These are phyloP conservation scores for Erythrophleum fordii DNA, from an alignment of 306 rosid species.

Conservation along the genomic window DNA sequence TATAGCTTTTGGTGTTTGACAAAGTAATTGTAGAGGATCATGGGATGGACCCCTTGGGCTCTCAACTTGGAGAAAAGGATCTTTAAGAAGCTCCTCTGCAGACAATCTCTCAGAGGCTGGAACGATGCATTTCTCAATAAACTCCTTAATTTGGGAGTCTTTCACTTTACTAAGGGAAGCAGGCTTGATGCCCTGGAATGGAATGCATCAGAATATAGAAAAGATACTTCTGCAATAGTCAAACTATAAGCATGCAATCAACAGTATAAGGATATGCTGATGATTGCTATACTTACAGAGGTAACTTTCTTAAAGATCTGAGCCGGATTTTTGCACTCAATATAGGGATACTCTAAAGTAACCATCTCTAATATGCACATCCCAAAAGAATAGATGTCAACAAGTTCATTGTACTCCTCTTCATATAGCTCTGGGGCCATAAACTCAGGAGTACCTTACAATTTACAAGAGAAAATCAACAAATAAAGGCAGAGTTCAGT, in stretches of 20 bases:
- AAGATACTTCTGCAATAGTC: neutral
- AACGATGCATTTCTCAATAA: neutral
- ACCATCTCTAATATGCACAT: slow-evolving; percentile 81
- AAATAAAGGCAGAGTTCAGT: neutral
- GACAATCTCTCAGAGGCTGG: slow-evolving; percentile 5
- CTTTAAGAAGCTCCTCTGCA: slow-evolving; percentile 13
- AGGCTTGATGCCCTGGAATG: neutral
- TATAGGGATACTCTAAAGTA: slow-evolving; percentile 67
- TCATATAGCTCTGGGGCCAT: slow-evolving; percentile 8
- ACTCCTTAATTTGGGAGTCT: neutral
- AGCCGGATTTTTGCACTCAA: slow-evolving; percentile 70
- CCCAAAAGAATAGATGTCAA: slow-evolving; percentile 55
- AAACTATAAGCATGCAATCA: neutral
- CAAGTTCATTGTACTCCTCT: slow-evolving; percentile 6
- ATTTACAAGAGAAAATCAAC: neutral
- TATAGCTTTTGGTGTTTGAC: neutral
- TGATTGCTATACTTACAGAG: slow-evolving; percentile 14
- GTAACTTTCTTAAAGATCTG: slow-evolving; percentile 71
- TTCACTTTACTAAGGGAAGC: neutral
- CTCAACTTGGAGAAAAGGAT: neutral
- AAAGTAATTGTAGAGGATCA: neutral
- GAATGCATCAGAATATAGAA: neutral
- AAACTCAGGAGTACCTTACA: neutral
- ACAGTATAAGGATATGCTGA: neutral
- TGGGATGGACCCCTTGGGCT: neutral